phyloP scores from a whole-genome alignment of 2,329 filamentous ascomycete species.

The Ilyonectria robusta region DNA sequence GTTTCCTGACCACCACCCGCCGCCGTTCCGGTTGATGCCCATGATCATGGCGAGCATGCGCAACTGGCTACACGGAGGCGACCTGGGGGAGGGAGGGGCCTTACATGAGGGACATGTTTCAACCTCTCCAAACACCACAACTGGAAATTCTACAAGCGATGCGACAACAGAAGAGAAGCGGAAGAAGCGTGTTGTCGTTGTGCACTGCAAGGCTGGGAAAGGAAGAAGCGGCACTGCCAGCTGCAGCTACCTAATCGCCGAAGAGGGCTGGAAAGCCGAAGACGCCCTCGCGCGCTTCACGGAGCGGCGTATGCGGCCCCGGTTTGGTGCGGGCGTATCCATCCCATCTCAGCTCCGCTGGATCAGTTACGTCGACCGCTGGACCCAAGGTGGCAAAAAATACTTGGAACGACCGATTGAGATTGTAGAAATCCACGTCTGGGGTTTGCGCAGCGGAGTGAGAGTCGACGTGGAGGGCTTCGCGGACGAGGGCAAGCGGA shows the following conservation, averaged over 20 bases:
- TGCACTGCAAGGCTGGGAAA: conserved; percentile 98
- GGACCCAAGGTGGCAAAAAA: conserved; percentile 80
- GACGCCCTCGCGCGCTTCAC: conserved; percentile 75
- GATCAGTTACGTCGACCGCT: conserved; percentile 89
- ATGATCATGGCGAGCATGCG: conserved; percentile 93
- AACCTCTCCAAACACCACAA: conserved; percentile 6
- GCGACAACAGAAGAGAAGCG: conserved; percentile 52
- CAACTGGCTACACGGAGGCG: conserved; percentile 80
- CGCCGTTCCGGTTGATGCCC: conserved; percentile 90
- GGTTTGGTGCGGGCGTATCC: conserved; percentile 90
- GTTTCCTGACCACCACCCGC: conserved; percentile 97
- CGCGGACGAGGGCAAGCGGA: conserved; percentile 88
- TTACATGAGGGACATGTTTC: conserved; percentile 36
- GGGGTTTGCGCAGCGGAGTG: conserved; percentile 89
- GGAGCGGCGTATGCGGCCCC: conserved; percentile 87
- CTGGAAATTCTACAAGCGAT: conserved; percentile 28
- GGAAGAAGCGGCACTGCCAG: conserved; percentile 90
- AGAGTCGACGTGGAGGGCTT: conserved; percentile 90
- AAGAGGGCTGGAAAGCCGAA: conserved; percentile 75
- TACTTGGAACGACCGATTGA: conserved; percentile 89
- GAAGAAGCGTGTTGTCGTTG: conserved; percentile 79
- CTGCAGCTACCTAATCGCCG: conserved; percentile 90
- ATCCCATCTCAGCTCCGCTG: conserved; percentile 94
- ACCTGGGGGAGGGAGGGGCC: conserved; percentile 49
- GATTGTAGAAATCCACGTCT: conserved; percentile 89